phyloP scores from a whole-genome alignment of 257 asterid species.

The Primulina huaijiensis region DNA sequence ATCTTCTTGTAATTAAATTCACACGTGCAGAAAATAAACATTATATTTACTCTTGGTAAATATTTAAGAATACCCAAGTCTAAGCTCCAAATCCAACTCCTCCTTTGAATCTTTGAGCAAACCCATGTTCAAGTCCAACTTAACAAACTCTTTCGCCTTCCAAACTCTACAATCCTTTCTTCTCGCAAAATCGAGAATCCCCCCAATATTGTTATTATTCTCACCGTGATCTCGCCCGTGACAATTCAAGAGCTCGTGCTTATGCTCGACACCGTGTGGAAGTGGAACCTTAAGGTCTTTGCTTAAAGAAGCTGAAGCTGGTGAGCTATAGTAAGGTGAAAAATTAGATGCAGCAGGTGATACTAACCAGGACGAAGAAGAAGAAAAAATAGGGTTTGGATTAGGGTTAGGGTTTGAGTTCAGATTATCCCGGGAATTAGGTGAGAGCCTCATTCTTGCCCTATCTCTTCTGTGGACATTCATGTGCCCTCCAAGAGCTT shows the following conservation, averaged over 20 bases:
- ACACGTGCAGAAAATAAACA: background rate
- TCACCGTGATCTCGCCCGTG: slow-evolving; percentile 26
- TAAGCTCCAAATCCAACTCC: slow-evolving; percentile 76
- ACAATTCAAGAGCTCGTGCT: background rate
- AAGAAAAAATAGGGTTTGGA: slow-evolving; percentile 28
- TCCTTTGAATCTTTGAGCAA: slow-evolving; percentile 39
- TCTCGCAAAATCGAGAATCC: slow-evolving; percentile 25
- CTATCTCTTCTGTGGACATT: slow-evolving; percentile 70
- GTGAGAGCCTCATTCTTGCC: slow-evolving; percentile 56
- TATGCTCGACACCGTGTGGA: slow-evolving; percentile 13
- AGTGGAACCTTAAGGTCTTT: slow-evolving; percentile 16
- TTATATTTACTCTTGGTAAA: background rate
- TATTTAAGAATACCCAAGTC: slow-evolving; percentile 54
- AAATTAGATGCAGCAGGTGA: slow-evolving; percentile 21
- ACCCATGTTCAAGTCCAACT: slow-evolving; percentile 47
- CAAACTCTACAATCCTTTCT: slow-evolving; percentile 37
- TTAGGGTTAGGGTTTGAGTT: slow-evolving; percentile 38
- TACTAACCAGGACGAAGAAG: slow-evolving; percentile 13
- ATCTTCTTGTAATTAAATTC: background rate
- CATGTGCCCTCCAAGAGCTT: slow-evolving; percentile 82
- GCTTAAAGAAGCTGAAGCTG: slow-evolving; percentile 18
- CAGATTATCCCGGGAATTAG: slow-evolving; percentile 35
- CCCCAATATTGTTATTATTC: slow-evolving; percentile 30
- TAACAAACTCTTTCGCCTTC: slow-evolving; percentile 40
- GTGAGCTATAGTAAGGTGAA: slow-evolving; percentile 26